Evolutionary conservation across 805 yeast species (phyloP).

Genomic region (Metschnikowia rubicola): DNA sequence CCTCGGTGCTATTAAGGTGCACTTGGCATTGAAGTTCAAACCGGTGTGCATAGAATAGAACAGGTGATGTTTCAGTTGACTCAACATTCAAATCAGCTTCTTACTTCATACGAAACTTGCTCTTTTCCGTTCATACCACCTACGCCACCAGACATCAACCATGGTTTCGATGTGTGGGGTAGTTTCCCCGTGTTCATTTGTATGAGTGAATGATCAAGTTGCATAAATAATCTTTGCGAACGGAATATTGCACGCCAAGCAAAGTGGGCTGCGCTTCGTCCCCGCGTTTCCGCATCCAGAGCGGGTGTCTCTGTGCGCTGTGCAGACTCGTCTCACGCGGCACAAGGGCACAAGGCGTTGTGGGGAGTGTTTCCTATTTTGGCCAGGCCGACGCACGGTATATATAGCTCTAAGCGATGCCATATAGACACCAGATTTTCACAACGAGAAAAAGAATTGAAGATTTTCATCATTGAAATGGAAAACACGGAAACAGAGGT

Average conservation of each 20-base stretch:
- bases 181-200: too few relatives aligned
- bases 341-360: neutral
- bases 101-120: too few relatives aligned
- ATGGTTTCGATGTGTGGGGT: too few relatives aligned
- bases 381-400: neutral
- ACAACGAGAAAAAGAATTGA: neutral
- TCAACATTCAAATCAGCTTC: too few relatives aligned
- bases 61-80: too few relatives aligned
- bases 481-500: conserved; percentile 13
- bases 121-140: too few relatives aligned
- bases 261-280: neutral
- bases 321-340: neutral
- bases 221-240: neutral
- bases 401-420: neutral
- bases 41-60: too few relatives aligned
- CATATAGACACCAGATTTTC: neutral
- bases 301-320: neutral
- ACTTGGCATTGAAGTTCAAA: too few relatives aligned
- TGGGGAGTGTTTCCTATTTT: neutral
- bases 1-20: too few relatives aligned
- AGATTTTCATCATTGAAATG: neutral
- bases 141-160: too few relatives aligned
- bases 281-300: neutral
- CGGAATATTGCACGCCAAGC: neutral
- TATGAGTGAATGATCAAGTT: neutral